These are phyloP conservation scores for Aphanomyces euteiches DNA, from an alignment of 352 stramenopile species.

Conservation along the genomic window DNA sequence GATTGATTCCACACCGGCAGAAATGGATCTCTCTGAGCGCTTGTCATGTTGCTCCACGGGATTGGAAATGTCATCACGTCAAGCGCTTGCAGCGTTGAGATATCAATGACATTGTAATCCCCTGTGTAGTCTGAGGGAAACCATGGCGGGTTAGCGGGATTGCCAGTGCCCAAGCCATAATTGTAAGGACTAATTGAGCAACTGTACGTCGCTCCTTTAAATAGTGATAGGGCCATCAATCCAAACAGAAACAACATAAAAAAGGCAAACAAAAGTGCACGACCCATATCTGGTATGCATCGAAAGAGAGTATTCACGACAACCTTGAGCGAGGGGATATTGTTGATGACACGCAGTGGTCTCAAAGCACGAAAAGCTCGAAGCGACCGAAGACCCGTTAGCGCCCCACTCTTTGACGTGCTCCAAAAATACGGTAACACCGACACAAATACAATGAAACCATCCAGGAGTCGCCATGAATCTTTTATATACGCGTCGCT, in stretches of 20 bases:
- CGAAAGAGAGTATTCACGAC: conserved; percentile 82
- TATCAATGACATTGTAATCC: conserved; percentile 20
- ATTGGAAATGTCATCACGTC: conserved; percentile 45
- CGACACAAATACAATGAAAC: conserved; percentile 81
- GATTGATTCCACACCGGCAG: conserved; percentile 32
- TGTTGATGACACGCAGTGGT: conserved; percentile 70
- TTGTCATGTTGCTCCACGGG: conserved; percentile 39
- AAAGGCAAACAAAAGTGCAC: conserved; percentile 86
- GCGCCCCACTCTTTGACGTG: conserved; percentile 39
- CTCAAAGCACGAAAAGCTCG: conserved; percentile 64
- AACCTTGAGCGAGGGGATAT: conserved; percentile 70
- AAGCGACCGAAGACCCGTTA: conserved; percentile 44
- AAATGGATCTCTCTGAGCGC: conserved; percentile 50
- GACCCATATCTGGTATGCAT: conserved; percentile 76
- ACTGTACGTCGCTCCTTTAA: conserved; percentile 86
- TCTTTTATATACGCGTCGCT: conserved; percentile 77
- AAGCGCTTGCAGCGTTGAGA: conserved; percentile 34
- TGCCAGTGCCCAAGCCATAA: conserved; percentile 14
- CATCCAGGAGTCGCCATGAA: conserved; percentile 88
- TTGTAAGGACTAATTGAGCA: conserved; percentile 42
- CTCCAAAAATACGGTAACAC: conserved; percentile 36
- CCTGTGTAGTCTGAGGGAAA: conserved; percentile 25
- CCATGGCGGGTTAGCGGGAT: conserved; percentile 35
- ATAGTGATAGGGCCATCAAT: conserved; percentile 91
- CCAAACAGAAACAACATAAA: conserved; percentile 88